Evolutionary conservation across 192 early-diverging fungal genomes (phyloP).

Genomic region (Jimgerdemannia flammicorona): DNA sequence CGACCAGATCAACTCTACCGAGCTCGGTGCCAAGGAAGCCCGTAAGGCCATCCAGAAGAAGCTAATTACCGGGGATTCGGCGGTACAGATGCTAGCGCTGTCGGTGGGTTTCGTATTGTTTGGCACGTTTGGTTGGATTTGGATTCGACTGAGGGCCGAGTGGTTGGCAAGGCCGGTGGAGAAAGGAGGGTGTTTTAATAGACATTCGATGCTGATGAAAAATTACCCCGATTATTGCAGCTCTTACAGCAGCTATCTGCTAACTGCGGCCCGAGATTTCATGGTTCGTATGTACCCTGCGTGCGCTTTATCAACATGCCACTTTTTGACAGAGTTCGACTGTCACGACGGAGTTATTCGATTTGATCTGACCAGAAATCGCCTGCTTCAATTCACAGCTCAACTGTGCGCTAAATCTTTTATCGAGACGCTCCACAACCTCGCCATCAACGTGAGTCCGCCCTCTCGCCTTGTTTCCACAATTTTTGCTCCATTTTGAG

Average conservation of each 20-base stretch:
- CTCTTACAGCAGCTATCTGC: background rate
- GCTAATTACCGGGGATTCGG: slow-evolving; percentile 6
- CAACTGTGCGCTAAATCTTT: background rate
- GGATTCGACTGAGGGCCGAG: too few relatives aligned
- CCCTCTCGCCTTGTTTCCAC: background rate
- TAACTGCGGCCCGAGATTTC: background rate
- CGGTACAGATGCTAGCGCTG: slow-evolving; percentile 21
- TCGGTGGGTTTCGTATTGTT: slow-evolving; percentile 10
- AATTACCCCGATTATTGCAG: background rate
- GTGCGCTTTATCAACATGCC: background rate
- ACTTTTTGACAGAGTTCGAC: too few relatives aligned
- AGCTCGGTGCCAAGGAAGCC: slow-evolving; percentile 33
- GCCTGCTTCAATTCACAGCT: background rate
- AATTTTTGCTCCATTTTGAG: background rate
- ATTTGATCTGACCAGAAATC: background rate
- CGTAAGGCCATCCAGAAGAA: slow-evolving; percentile 31
- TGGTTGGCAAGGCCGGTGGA: too few relatives aligned
- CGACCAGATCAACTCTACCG: slow-evolving; percentile 19
- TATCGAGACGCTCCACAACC: background rate
- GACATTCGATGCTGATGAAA: too few relatives aligned
- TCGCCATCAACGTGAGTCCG: background rate
- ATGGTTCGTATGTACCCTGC: background rate
- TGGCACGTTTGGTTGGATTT: too few relatives aligned
- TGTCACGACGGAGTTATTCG: too few relatives aligned
- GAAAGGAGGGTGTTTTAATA: too few relatives aligned